Conservation (phyloP, 352 stramenopile species). For the Pythium phragmitis region DNA sequence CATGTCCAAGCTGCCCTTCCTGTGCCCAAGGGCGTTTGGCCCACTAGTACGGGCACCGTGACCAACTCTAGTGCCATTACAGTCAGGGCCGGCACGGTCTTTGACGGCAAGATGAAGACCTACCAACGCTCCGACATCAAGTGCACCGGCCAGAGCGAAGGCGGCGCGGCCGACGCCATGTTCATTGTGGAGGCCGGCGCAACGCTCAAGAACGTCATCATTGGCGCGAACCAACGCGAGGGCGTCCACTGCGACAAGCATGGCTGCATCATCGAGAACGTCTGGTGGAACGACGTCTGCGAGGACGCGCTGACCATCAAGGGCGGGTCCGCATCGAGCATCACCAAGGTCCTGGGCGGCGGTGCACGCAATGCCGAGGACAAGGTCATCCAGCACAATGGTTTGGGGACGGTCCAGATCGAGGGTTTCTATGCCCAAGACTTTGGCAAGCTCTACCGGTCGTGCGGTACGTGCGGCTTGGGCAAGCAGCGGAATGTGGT, state of each 20-base stretch:
- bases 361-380: slow-evolving; percentile 43
- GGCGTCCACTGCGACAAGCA: slow-evolving; percentile 34
- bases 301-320: slow-evolving; percentile 43
- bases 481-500: slow-evolving; percentile 28
- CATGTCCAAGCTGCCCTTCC: slow-evolving; percentile 2
- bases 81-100: slow-evolving; percentile 25
- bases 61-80: slow-evolving; percentile 13
- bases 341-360: slow-evolving; percentile 35
- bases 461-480: slow-evolving; percentile 38
- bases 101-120: slow-evolving; percentile 46
- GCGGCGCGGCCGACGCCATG: slow-evolving; percentile 17
- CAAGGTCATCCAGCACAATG: slow-evolving; percentile 57
- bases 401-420: slow-evolving; percentile 22
- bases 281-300: slow-evolving; percentile 55
- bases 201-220: slow-evolving; percentile 61
- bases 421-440: slow-evolving; percentile 28
- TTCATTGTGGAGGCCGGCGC: slow-evolving; percentile 48
- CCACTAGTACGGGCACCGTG: slow-evolving; percentile 25
- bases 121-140: slow-evolving; percentile 51
- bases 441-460: slow-evolving; percentile 49
- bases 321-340: slow-evolving; percentile 29
- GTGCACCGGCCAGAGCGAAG: slow-evolving; percentile 35
- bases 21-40: slow-evolving; percentile 28
- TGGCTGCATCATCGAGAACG: slow-evolving; percentile 41
- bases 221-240: slow-evolving; percentile 50